Base-by-base conservation (phyloP, 768 basidiomycete species). In the Pulveroboletus sp. region DNA sequence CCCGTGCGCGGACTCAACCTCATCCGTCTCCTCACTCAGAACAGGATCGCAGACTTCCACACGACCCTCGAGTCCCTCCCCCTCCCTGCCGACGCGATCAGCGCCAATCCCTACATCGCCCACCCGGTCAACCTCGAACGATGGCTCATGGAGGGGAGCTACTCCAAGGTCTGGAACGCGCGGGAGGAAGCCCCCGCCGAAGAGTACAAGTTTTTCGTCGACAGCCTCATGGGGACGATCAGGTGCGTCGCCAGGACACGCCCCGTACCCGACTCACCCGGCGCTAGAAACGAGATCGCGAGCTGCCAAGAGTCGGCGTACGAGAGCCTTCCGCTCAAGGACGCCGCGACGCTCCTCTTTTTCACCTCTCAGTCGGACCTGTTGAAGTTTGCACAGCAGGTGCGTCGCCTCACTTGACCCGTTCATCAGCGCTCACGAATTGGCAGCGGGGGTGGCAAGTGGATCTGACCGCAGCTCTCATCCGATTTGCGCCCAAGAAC, bases 141-240 rank as follows among this genome's bases (percentile, higher is more conserved):
- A 43, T 97, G 94, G 90, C 78, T 98, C 38, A 99, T 99, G 95
- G 95, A 98, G 68, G 95, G 95, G 32, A 89, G 88, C 61, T 99
- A 98, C 68, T 92, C 90, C 70, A 95, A 95, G 67, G 95, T 97
- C 11, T 99, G 94, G 90, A 84, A 89, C 61, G 94, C 94, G 31
- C 81, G 93, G 56, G 89, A 89, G 56, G 85, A 93, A 60, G 90
- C 93, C 2, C 93, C 94, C 2, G 82, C 89, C 31, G 90, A 93
- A 55, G 95, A 98, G 65, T 96, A 96, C 75, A 90, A 87, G 58
- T 89, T 89, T 73, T 92, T 97, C 60, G 82, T 96, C 10, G 89
- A 94, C 62, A 89, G 89, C 59, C 73, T 96, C 61, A 91, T 96
- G 86, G 86, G 86, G 14, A 97, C 94, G 4, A 94, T 97, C 59